These are phyloP conservation scores for Nitzschia sp. DNA, from an alignment of 108 stramenopile species.

Conservation along the genomic window DNA sequence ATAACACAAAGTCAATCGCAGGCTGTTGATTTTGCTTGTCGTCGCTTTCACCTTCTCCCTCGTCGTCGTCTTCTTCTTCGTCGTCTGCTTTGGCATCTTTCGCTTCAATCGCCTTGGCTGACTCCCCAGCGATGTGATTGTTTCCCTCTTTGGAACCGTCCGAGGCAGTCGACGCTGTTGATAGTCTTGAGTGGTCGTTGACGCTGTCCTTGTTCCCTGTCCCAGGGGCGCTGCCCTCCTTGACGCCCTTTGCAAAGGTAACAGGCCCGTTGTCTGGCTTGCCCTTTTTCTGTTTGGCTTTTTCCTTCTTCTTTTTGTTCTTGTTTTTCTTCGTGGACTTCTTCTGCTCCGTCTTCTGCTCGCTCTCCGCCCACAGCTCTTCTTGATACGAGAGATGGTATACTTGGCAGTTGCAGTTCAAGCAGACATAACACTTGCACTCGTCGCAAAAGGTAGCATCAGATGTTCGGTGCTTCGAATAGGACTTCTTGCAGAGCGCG, in stretches of 20 bases:
- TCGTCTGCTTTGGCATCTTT: slow-evolving; percentile 31
- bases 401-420: slow-evolving; percentile 86
- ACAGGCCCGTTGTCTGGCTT: slow-evolving; percentile 33
- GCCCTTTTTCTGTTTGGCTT: slow-evolving; percentile 78
- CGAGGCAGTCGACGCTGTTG: slow-evolving; percentile 22
- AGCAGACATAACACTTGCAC: slow-evolving; percentile 95
- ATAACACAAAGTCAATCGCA: slow-evolving; percentile 80
- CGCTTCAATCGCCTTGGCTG: slow-evolving; percentile 1
- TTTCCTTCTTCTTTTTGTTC: slow-evolving; percentile 89
- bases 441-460: slow-evolving; percentile 89
- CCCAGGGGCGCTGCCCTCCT: neutral
- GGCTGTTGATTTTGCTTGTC: slow-evolving; percentile 61
- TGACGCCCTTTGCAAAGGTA: neutral
- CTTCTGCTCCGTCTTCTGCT: slow-evolving; percentile 79
- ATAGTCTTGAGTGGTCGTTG: slow-evolving; percentile 20
- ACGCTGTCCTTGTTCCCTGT: neutral
- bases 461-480: slow-evolving; percentile 77
- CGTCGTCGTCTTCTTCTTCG: slow-evolving; percentile 42
- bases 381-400: slow-evolving; percentile 96
- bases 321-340: slow-evolving; percentile 87
- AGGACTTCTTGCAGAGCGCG: slow-evolving; percentile 90
- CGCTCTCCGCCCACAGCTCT: slow-evolving; percentile 89
- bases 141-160: slow-evolving; percentile 16
- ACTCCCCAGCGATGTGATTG: slow-evolving; percentile 28
- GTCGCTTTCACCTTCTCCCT: slow-evolving; percentile 49